These are phyloP conservation scores for Cytospora chrysosperma DNA, from an alignment of 2,329 filamentous ascomycete genomes.

Conservation along the genomic window DNA sequence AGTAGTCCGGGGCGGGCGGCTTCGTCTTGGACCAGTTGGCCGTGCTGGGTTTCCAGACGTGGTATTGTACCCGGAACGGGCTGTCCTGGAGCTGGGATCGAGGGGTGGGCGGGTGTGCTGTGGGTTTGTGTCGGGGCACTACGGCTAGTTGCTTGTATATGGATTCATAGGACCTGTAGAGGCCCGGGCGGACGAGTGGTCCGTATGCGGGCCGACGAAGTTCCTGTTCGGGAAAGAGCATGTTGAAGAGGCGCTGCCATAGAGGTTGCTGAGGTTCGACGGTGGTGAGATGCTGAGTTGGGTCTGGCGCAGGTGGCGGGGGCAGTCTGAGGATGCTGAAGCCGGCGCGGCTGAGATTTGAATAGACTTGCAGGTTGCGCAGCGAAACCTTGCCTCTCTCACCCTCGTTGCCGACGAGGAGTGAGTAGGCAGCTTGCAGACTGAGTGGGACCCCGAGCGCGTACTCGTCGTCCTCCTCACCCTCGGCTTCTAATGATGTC, in stretches of 20 bases:
- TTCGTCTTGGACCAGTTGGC: conserved; percentile 72
- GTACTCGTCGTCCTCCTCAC: conserved; percentile 45
- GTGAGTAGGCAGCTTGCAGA: conserved; percentile 84
- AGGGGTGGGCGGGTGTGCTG: conserved; percentile 28
- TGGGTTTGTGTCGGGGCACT: conserved; percentile 67
- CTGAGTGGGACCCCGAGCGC: conserved; percentile 78
- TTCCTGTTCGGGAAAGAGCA: conserved; percentile 37
- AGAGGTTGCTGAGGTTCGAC: conserved; percentile 32
- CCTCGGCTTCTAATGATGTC: conserved; percentile 31
- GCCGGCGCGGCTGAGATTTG: conserved; percentile 77
- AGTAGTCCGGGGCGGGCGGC: conserved; percentile 71
- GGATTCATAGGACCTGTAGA: conserved; percentile 64
- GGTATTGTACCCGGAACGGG: conserved; percentile 72
- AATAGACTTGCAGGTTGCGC: conserved; percentile 85
- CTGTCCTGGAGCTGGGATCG: conserved; percentile 35
- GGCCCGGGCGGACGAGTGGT: conserved; percentile 60
- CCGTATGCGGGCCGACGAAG: conserved; percentile 42
- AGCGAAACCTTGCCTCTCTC: conserved; percentile 62
- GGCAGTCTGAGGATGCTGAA: conserved; percentile 77
- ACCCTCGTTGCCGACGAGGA: conserved; percentile 71
- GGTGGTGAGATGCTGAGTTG: conserved; percentile 20
- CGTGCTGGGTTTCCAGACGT: conserved; percentile 75
- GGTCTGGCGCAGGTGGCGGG: conserved; percentile 16
- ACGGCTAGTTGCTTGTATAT: conserved; percentile 77
- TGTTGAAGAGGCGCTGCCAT: conserved; percentile 55